Percentiles rank a stretch among this genome's conserved stretches.
phyloP scores from a whole-genome alignment of 2,329 filamentous ascomycete genomes.

The Xylariaceae sp. region DNA sequence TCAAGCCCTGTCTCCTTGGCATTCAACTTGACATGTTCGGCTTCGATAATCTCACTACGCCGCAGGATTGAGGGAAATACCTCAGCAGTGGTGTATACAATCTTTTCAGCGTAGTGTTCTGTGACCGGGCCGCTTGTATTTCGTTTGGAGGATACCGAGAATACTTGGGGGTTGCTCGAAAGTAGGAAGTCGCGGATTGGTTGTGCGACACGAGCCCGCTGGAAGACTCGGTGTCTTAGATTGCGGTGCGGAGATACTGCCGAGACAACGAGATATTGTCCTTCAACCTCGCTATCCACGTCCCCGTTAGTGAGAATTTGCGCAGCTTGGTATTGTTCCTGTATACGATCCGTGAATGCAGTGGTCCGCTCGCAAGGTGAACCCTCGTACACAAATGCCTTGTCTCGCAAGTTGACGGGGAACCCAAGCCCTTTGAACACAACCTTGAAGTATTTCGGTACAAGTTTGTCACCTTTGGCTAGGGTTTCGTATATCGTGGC shows the following conservation, averaged over 20 bases:
- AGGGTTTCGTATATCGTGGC: slow-evolving; percentile 91
- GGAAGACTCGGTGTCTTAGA: slow-evolving; percentile 81
- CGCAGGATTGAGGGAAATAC: slow-evolving; percentile 90
- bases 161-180: slow-evolving; percentile 76
- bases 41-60: slow-evolving; percentile 80
- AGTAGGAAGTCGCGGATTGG: slow-evolving; percentile 83
- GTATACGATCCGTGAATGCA: slow-evolving; percentile 89
- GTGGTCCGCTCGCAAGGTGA: slow-evolving; percentile 76
- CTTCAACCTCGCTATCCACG: slow-evolving; percentile 80
- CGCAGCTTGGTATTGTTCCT: slow-evolving; percentile 85
- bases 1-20: slow-evolving; percentile 90
- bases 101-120: slow-evolving; percentile 83
- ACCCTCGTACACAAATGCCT: slow-evolving; percentile 91
- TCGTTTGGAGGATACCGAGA: slow-evolving; percentile 77
- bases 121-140: slow-evolving; percentile 72
- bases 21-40: slow-evolving; percentile 69
- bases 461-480: slow-evolving; percentile 77
- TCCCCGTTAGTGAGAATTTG: slow-evolving; percentile 76
- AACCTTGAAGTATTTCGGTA: slow-evolving; percentile 90
- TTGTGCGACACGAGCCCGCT: slow-evolving; percentile 82
- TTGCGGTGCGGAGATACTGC: slow-evolving; percentile 84
- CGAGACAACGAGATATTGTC: slow-evolving; percentile 86
- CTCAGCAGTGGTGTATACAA: slow-evolving; percentile 82
- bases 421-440: slow-evolving; percentile 90
- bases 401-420: slow-evolving; percentile 79